Percentiles rank a stretch among this genome's conserved stretches.
phyloP scores from a whole-genome alignment of 345 rosid genomes.

The Populus alba region DNA sequence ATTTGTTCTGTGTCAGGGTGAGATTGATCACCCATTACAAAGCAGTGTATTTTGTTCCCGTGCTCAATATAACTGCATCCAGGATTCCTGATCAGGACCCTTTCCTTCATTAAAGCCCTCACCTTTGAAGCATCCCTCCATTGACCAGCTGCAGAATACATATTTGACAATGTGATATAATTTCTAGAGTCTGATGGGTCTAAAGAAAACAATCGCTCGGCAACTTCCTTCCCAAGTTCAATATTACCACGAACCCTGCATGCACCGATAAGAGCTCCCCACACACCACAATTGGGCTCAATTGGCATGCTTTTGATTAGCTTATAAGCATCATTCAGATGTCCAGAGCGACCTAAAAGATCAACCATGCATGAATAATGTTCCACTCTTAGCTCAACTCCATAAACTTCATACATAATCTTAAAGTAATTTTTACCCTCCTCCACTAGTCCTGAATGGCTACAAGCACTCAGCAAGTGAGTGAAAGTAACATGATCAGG shows the following conservation, averaged over 20 bases:
- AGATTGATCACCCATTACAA: conserved; percentile 61
- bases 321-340: conserved; percentile 47
- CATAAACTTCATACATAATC: conserved; percentile 42
- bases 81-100: conserved; percentile 43
- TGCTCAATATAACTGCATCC: conserved; percentile 69
- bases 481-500: conserved; percentile 81
- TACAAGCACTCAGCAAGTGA: conserved; percentile 71
- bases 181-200: conserved; percentile 63
- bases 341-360: conserved; percentile 68
- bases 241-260: conserved; percentile 50
- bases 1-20: conserved; percentile 50
- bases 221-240: conserved; percentile 51
- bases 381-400: conserved; percentile 51
- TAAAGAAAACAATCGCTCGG: conserved; percentile 49
- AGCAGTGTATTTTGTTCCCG: conserved; percentile 45
- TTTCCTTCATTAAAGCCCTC: conserved; percentile 55
- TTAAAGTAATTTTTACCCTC: conserved; percentile 59
- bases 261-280: conserved; percentile 82
- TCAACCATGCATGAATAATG: conserved; percentile 80
- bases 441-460: conserved; percentile 61
- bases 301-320: conserved; percentile 58
- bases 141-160: conserved; percentile 59
- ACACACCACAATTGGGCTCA: conserved; percentile 65
- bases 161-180: conserved; percentile 63
- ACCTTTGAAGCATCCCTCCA: conserved; percentile 58